Evolutionary conservation across 2,329 filamentous ascomycete genomes (phyloP).

Genomic region (Fusarium napiforme): DNA sequence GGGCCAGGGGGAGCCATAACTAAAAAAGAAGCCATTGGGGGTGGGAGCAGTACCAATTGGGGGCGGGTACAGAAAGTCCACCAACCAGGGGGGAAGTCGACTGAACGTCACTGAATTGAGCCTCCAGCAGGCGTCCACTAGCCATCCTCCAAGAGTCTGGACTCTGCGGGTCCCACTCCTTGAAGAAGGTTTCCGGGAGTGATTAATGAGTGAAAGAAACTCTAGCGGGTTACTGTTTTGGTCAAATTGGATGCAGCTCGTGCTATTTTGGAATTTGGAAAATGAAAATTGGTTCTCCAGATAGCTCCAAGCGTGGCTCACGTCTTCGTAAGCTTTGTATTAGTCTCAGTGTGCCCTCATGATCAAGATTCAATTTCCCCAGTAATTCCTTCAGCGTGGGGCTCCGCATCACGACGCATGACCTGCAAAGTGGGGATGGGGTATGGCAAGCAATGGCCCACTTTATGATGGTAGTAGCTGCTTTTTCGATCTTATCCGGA

Average conservation of each 20-base stretch:
- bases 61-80: conserved; percentile 42
- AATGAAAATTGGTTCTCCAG: background rate
- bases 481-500: conserved; percentile 9
- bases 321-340: conserved; percentile 1
- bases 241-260: conserved; percentile 3
- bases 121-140: conserved; percentile 23
- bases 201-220: conserved; percentile 13
- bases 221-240: conserved; percentile 23
- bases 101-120: conserved; percentile 22
- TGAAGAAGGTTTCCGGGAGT: conserved; percentile 34
- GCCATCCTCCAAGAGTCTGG: conserved; percentile 20
- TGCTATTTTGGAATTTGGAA: background rate
- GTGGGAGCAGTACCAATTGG: conserved; percentile 29
- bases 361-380: conserved; percentile 19
- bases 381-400: conserved; percentile 19
- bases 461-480: conserved; percentile 10
- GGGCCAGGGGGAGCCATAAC: no score
- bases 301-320: background rate
- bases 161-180: conserved; percentile 15
- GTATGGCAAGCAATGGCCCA: conserved; percentile 27
- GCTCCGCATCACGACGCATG: conserved; percentile 11
- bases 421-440: conserved; percentile 45
- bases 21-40: conserved; percentile 41
- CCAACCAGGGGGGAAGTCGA: conserved; percentile 29
- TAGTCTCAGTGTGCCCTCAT: conserved; percentile 14